phyloP scores from a whole-genome alignment of 1,284 basidiomycete species.

The Paramarasmius palmivorus region DNA sequence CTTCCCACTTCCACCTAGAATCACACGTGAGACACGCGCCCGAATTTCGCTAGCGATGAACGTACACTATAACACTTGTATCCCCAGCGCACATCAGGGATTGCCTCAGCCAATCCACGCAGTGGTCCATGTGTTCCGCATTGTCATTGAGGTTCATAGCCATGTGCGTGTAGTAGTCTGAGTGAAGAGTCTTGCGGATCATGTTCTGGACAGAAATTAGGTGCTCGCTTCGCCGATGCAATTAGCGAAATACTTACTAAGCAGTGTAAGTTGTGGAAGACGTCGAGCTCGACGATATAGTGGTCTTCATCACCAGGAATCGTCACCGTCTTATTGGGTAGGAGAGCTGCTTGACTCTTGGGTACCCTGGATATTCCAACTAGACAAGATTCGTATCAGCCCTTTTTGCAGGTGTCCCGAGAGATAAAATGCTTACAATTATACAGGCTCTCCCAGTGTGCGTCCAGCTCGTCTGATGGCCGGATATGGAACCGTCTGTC shows the following conservation, averaged over 20 bases:
- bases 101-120: slow-evolving; percentile 21
- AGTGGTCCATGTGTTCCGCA: slow-evolving; percentile 16
- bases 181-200: slow-evolving; percentile 9
- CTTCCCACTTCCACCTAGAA: slow-evolving; percentile 6
- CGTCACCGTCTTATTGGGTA: slow-evolving; percentile 27
- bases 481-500: background rate
- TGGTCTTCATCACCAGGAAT: slow-evolving; percentile 25
- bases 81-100: slow-evolving; percentile 15
- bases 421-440: background rate
- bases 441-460: background rate
- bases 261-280: slow-evolving; percentile 31
- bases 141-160: slow-evolving; percentile 13
- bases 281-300: no score
- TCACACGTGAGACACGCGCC: background rate
- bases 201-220: background rate
- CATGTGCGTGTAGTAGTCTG: slow-evolving; percentile 19
- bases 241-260: slow-evolving; percentile 10
- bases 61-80: slow-evolving; percentile 9
- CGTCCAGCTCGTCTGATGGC: background rate
- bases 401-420: background rate
- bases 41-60: background rate
- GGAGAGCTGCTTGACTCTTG: slow-evolving; percentile 15
- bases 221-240: no score
- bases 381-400: background rate
- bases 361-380: slow-evolving; percentile 4